Evolutionary conservation across 768 basidiomycete species (phyloP).

Genomic region (Pilatotrama ljubarskyi): DNA sequence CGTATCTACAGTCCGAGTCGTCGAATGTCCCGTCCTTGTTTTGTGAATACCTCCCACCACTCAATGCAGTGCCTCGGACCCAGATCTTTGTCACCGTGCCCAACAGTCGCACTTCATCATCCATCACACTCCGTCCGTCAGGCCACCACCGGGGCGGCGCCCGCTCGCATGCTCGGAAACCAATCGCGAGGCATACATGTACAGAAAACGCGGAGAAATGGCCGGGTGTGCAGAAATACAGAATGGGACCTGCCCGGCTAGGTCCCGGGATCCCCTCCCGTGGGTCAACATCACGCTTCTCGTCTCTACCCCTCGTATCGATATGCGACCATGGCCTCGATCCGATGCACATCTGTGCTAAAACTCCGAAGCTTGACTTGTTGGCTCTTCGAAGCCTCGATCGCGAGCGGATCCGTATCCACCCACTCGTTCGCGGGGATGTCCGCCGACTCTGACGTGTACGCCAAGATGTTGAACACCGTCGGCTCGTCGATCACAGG

Average conservation of each 20-base stretch:
- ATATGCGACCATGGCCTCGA: conserved; percentile 98
- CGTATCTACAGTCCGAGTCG: not conserved
- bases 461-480: conserved; percentile 97
- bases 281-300: not conserved
- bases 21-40: not conserved
- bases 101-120: conserved; percentile 12
- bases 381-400: conserved; percentile 91
- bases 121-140: conserved; percentile 9
- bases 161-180: conserved; percentile 1
- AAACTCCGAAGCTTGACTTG: conserved; percentile 95
- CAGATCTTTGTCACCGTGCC: conserved; percentile 8
- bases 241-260: not conserved
- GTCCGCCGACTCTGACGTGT: conserved; percentile 89
- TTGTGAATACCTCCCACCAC: not conserved
- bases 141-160: not conserved
- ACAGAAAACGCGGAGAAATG: not conserved
- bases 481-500: conserved; percentile 94
- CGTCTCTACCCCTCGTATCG: conserved; percentile 73
- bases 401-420: conserved; percentile 89
- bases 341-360: conserved; percentile 96
- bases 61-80: conserved; percentile 2
- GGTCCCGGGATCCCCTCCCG: conserved; percentile 12
- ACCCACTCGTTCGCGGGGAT: conserved; percentile 94
- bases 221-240: not conserved
- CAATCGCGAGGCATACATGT: conserved; percentile 10